A percentile compares a stretch with the other conserved stretches of the same genome.
phyloP scores from a whole-genome alignment of 352 stramenopile genomes.

The Phytophthora citrophthora region DNA sequence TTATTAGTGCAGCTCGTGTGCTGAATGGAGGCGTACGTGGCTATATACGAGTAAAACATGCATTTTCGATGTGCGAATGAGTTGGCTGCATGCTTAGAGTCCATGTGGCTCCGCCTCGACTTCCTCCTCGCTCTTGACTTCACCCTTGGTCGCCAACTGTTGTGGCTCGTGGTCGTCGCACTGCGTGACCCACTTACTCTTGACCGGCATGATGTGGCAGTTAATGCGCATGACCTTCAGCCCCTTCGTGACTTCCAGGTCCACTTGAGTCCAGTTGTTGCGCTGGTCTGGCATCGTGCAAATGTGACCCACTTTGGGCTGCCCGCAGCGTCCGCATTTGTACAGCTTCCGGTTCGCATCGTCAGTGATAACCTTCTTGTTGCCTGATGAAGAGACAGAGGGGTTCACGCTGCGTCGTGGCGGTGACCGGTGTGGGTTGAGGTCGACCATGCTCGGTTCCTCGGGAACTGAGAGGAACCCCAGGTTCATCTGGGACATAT shows the following conservation, averaged over 20 bases:
- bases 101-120: conserved; percentile 34
- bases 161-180: conserved; percentile 64
- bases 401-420: conserved; percentile 25
- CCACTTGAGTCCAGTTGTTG: conserved; percentile 87
- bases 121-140: conserved; percentile 37
- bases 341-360: conserved; percentile 80
- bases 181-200: conserved; percentile 66
- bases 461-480: conserved; percentile 72
- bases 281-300: conserved; percentile 87
- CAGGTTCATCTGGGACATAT: conserved; percentile 86
- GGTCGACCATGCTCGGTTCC: conserved; percentile 56
- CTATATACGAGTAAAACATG: conserved; percentile 32
- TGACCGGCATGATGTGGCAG: conserved; percentile 75
- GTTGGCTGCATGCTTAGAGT: conserved; percentile 15
- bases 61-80: not conserved
- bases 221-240: conserved; percentile 77
- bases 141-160: conserved; percentile 26
- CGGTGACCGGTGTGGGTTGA: conserved; percentile 38
- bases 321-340: conserved; percentile 86
- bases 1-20: conserved; percentile 14
- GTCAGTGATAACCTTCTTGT: conserved; percentile 39
- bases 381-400: conserved; percentile 26
- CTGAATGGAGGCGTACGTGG: conserved; percentile 7
- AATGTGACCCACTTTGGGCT: conserved; percentile 87
- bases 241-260: conserved; percentile 79